Base-by-base conservation (phyloP, 2,329 filamentous ascomycete genomes). In the Xylariaceae sp. region DNA sequence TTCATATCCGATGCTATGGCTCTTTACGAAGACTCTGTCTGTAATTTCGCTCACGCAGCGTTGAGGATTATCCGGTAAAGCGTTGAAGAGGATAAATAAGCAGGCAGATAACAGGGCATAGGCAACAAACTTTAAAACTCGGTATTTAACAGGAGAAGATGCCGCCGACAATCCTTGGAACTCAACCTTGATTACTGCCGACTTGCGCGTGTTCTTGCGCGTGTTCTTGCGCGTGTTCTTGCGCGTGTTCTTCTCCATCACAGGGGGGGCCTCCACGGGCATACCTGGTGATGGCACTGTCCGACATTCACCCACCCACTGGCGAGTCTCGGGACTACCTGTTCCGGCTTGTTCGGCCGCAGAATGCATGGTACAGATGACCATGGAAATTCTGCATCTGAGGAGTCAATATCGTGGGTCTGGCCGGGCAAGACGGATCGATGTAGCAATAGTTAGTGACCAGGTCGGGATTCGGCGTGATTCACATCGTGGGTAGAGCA, bases 161-260 rank as follows among this genome's bases (percentile, higher is more conserved):
- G 19, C 19, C 19, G 19, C 19, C 19, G 19, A 19, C 19, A 2
- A 19, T 19, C 19, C 1, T 19, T 19, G 19, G 19, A 19, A 19
- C 19, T 19, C 19, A 19, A 19, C 19, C 19, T 19, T 19, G 19
- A 19, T 19, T 19, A 2, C 19, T 19, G 19, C 19, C 19, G 19
- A 19, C 19, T 19, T 19, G 19, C 19, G 19, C 19, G 19, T 19
- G 47, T 37, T 8, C 32, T 45, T 6, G 35, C 43, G 11, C 19
- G 29, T 51, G 42, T 26, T 29, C 4, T 12, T n/a, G 35, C 46
- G 44, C 46, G 32, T 31, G 53, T 19, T 19, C 19, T 19, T 41
- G 50, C 56, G 43, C 50, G 56, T 58, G 53, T 41, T 34, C 47
- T 53, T 56, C 54, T 47, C 34, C 29, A 45, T 29, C 40, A 35